A percentile compares a stretch with the other conserved stretches of the same genome.
These are phyloP conservation scores for Drosera capensis DNA, from an alignment of 148 eudicot genomes.

Conservation along the genomic window DNA sequence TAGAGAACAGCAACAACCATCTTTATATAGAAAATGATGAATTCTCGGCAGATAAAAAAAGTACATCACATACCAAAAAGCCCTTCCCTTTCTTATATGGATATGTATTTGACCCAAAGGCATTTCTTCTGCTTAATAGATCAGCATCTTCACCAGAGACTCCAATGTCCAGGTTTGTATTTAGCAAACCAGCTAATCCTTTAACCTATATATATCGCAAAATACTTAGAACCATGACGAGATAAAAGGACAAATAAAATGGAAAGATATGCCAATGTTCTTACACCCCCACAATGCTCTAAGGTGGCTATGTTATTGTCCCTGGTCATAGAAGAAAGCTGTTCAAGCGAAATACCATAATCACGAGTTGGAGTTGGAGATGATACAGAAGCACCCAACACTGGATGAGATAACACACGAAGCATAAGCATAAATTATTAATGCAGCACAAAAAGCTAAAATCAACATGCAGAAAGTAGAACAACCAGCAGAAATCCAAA, in stretches of 20 bases:
- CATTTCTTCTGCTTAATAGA: conserved; percentile 35
- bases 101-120: conserved; percentile 85
- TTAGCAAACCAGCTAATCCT: conserved; percentile 52
- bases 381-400: conserved; percentile 26
- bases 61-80: conserved; percentile 31
- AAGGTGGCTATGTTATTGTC: conserved; percentile 44
- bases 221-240: background rate
- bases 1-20: background rate
- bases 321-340: conserved; percentile 67
- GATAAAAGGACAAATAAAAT: background rate
- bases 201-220: conserved; percentile 45
- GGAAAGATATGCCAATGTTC: conserved; percentile 6
- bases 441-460: background rate
- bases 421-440: conserved; percentile 4
- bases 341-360: conserved; percentile 57
- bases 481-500: background rate
- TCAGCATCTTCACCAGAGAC: conserved; percentile 40
- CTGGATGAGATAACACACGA: conserved; percentile 9
- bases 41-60: background rate
- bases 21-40: background rate
- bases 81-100: conserved; percentile 67
- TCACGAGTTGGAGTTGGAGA: conserved; percentile 41
- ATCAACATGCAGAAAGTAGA: background rate
- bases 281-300: conserved; percentile 74
- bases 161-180: conserved; percentile 54